phyloP scores from a whole-genome alignment of 2,329 filamentous ascomycete genomes.

The Blastomyces percursus region DNA sequence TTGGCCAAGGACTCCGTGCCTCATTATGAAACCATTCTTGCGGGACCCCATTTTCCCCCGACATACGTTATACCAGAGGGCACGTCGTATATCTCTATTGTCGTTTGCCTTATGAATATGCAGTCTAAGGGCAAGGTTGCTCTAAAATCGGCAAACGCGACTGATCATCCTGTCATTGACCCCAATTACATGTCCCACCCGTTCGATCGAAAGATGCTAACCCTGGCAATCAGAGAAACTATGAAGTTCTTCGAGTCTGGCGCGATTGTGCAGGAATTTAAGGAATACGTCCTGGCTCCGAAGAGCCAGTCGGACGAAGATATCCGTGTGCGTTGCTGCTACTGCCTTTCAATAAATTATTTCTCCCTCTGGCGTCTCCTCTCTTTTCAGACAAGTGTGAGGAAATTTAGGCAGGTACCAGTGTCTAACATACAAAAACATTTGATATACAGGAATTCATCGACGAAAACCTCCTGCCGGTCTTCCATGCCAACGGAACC shows the following conservation, averaged over 20 bases:
- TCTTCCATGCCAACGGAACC: constrained; percentile 10
- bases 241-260: constrained; percentile 5
- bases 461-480: background rate
- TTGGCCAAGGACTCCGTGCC: constrained; percentile 40
- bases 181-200: constrained; percentile 10
- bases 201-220: constrained; percentile 7
- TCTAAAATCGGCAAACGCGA: constrained; percentile 8
- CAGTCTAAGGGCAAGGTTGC: constrained; percentile 10
- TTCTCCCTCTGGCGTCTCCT: background rate
- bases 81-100: background rate
- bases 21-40: constrained; percentile 38
- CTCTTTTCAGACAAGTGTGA: background rate
- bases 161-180: constrained; percentile 8
- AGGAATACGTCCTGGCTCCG: background rate
- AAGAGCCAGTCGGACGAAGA: constrained; percentile 6
- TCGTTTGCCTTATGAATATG: constrained; percentile 7
- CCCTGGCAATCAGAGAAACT: constrained; percentile 3
- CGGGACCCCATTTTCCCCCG: background rate
- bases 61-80: background rate
- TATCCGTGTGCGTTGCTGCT: constrained; percentile 1
- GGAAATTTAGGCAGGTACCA: background rate
- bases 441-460: constrained; percentile 1
- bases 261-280: background rate
- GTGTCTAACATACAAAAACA: background rate
- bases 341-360: background rate